A percentile compares a stretch with the other conserved stretches of the same genome.
Evolutionary conservation across 1,284 basidiomycete species (phyloP).

Genomic region (Anthracocystis panici-leucophaei): DNA sequence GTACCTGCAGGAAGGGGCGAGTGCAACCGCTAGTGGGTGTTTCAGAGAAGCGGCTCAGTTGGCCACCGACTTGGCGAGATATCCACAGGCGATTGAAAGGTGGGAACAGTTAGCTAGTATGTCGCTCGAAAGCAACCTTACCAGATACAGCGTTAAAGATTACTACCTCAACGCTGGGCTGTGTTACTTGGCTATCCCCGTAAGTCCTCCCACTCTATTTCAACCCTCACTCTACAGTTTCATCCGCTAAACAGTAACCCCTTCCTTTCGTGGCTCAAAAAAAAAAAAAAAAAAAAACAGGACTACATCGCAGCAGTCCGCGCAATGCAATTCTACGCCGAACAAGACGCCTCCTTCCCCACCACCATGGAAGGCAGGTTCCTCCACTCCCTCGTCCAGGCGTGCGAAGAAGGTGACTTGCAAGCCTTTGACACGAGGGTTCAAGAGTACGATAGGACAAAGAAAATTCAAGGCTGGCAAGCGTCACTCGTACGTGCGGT

Average conservation of each 20-base stretch:
- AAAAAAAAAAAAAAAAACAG: too few species aligned
- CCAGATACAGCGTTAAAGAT: slow-evolving; percentile 99
- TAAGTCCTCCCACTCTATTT: slow-evolving; percentile 72
- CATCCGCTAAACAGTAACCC: too few species aligned
- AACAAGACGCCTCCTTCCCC: slow-evolving; percentile 66
- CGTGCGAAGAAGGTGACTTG: slow-evolving; percentile 64
- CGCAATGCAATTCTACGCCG: slow-evolving; percentile 68
- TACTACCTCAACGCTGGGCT: slow-evolving; percentile 91
- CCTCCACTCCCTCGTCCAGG: slow-evolving; percentile 64
- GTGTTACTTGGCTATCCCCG: slow-evolving; percentile 89
- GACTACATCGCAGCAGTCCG: slow-evolving; percentile 65
- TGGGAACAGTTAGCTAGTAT: slow-evolving; percentile 92
- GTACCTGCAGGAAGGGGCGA: slow-evolving; percentile 96
- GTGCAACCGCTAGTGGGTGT: slow-evolving; percentile 93
- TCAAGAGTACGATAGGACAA: slow-evolving; percentile 66
- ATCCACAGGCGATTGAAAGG: slow-evolving; percentile 83
- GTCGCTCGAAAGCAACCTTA: slow-evolving; percentile 84
- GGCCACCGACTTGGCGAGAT: slow-evolving; percentile 89
- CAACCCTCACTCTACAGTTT: too few species aligned
- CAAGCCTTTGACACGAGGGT: slow-evolving; percentile 61
- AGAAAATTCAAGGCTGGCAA: slow-evolving; percentile 65
- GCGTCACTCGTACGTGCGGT: slow-evolving; percentile 62
- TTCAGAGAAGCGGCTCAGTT: slow-evolving; percentile 96
- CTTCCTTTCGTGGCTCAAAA: too few species aligned
- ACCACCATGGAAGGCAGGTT: slow-evolving; percentile 67